Conservation (phyloP, 495 filamentous ascomycete genomes). For the Xylaria palmicola region DNA sequence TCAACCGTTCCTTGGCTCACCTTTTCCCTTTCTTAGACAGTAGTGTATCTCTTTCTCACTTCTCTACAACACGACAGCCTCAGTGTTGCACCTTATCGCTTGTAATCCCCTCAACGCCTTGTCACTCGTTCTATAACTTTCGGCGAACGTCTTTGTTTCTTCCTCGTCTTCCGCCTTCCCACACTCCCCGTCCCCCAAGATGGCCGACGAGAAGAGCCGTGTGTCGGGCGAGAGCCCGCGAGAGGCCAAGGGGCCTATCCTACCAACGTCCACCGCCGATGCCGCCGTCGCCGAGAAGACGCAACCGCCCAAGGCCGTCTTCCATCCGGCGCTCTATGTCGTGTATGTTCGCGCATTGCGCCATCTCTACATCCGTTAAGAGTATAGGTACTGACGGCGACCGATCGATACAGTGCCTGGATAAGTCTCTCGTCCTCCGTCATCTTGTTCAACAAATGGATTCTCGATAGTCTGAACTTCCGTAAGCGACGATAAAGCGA, state of each 20-base stretch:
- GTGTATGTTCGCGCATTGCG: conserved; percentile 61
- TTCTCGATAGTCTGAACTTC: conserved; percentile 80
- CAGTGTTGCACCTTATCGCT: background rate
- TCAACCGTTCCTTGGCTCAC: background rate
- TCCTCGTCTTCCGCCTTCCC: conserved; percentile 9
- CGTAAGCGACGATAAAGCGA: conserved; percentile 53
- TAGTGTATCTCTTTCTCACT: background rate
- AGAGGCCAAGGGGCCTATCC: conserved; percentile 57
- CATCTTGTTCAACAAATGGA: conserved; percentile 99
- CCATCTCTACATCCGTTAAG: background rate
- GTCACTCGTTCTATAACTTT: conserved; percentile 27
- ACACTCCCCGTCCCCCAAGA: conserved; percentile 37
- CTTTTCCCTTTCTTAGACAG: background rate
- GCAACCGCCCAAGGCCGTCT: conserved; percentile 56
- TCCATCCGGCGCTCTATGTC: conserved; percentile 90
- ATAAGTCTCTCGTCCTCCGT: conserved; percentile 88
- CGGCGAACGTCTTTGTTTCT: conserved; percentile 3
- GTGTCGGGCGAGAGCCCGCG: conserved; percentile 70
- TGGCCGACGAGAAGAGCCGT: conserved; percentile 75
- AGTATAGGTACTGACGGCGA: conserved; percentile 17
- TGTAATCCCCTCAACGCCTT: conserved; percentile 16
- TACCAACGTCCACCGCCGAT: conserved; percentile 75
- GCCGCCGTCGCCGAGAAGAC: conserved; percentile 56
- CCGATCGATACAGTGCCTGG: conserved; percentile 64
- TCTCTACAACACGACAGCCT: too few relatives aligned